phyloP scores from a whole-genome alignment of 257 asterid species.

The Parsonsia alboflavescens region DNA sequence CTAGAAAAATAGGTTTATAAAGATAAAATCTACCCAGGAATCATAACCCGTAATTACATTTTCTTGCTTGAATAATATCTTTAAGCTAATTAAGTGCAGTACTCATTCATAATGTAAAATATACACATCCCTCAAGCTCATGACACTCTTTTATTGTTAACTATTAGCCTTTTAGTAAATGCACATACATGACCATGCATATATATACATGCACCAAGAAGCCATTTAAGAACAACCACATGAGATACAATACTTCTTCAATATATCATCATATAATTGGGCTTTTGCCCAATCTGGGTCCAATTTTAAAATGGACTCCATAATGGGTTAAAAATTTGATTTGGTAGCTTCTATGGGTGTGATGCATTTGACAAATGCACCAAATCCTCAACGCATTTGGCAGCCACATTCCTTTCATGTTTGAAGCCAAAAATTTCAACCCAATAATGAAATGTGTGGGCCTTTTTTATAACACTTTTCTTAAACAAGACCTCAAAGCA shows the following conservation, averaged over 20 bases:
- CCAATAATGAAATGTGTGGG: no score
- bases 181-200: no score
- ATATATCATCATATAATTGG: not conserved
- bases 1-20: not conserved
- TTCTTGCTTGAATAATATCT: not conserved
- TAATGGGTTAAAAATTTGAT: no score
- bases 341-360: no score
- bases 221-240: conserved; percentile 1
- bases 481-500: no score
- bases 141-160: not conserved
- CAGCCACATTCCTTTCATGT: no score
- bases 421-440: no score
- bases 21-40: not conserved
- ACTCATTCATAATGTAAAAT: not conserved
- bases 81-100: not conserved
- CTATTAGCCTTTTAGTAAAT: not conserved
- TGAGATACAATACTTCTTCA: not conserved
- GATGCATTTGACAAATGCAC: no score
- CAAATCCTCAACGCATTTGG: no score
- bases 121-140: not conserved
- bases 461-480: no score
- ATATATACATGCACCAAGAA: not conserved
- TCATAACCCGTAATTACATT: not conserved
- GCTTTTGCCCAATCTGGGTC: no score
- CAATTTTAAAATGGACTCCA: not conserved